Evolutionary conservation across 1,139 yeast species (phyloP).

Genomic region (Sugiyamaella xylanicola): DNA sequence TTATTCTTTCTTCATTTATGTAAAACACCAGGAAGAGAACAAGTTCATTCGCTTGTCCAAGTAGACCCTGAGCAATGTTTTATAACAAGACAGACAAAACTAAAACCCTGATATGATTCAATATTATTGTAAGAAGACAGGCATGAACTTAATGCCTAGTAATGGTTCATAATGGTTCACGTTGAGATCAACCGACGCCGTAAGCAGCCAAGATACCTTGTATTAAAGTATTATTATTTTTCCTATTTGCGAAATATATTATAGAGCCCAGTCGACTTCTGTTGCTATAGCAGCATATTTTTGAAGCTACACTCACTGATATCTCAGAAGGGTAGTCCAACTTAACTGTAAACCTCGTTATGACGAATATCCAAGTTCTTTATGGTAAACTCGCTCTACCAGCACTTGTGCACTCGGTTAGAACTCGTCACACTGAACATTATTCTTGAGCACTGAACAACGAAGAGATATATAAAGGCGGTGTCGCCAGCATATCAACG

Average conservation of each 20-base stretch:
- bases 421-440: too few relatives aligned
- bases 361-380: too few relatives aligned
- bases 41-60: conserved; percentile 6
- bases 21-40: background rate
- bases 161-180: too few relatives aligned
- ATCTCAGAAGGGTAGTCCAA: too few relatives aligned
- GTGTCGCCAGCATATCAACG: background rate
- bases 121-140: background rate
- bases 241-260: background rate
- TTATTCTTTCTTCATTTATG: background rate
- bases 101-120: background rate
- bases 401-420: too few relatives aligned
- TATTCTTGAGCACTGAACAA: too few relatives aligned
- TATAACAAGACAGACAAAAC: background rate
- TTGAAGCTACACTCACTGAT: background rate
- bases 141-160: conserved; percentile 2
- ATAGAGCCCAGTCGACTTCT: background rate
- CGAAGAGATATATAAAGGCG: too few relatives aligned
- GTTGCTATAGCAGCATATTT: background rate
- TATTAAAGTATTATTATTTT: conserved; percentile 9
- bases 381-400: too few relatives aligned
- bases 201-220: background rate
- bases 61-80: conserved; percentile 1
- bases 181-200: background rate
- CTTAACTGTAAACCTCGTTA: too few relatives aligned